Base-by-base conservation (phyloP, 768 basidiomycete genomes). In the Pleurotus tuber-regium region DNA sequence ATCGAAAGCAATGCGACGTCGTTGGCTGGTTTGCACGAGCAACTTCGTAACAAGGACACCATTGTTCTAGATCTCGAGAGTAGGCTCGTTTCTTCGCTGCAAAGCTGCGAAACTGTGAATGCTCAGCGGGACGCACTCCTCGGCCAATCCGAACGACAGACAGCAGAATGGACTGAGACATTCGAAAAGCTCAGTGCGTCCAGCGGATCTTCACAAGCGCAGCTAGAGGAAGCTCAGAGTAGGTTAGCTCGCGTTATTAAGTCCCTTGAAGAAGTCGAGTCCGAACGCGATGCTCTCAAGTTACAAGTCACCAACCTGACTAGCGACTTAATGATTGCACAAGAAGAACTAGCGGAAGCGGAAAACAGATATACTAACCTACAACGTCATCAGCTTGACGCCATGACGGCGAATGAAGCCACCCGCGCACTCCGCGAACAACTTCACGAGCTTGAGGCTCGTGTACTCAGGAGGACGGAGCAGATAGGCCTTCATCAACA, bases 401-500 rank as follows among this genome's bases (percentile, higher is more conserved):
- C 73, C 9, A 82, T 88, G 79, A 76, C 84, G 1, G 69, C 77
- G 9, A 73, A 72, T 14, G 78, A 83, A 53, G 80, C 78, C 8
- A 76, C 76, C 21, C 73, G 69, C 4, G 70, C 80, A 14, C 70
- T 90, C 31, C 78, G 78, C 31, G 70, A 75, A 8, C 87, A 89
- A 54, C 81, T 92, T 55, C 75, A 79, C 50, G 83, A 88, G 52
- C 79, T 89, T 23, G 85, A 92, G 56, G 67, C 61, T 10, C 80
- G 87, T 6, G 76, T 92, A 23, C 57, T 76, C 55, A 72, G 87
- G 39, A 74, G 83, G 31, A 88, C 83, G 3, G 83, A 89, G 56
- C 86, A 88, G 61, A 83, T 92, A 57, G 85, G 83, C 9, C 75
- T 87, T 46, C 86, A 87, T 51, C 89, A 89, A 54, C 87, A 91